Conservation (phyloP, 2,329 filamentous ascomycete species). For the Ophiosphaerella herpotricha region DNA sequence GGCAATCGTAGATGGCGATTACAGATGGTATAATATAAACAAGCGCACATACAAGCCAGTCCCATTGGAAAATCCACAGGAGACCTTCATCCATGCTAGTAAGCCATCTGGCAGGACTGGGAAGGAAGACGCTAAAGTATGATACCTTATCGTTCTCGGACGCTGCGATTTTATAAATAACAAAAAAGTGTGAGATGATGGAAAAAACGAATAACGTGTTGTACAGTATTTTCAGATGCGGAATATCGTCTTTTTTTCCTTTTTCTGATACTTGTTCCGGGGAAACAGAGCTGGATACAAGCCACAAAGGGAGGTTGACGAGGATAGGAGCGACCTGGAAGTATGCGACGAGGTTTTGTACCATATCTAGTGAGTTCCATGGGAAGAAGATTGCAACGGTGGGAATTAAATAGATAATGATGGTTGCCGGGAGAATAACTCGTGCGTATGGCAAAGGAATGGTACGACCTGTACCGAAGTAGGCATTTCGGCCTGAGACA, state of each 20-base stretch:
- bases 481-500: conserved; percentile 12
- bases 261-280: conserved; percentile 1
- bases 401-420: conserved; percentile 16
- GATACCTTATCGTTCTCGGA: conserved; percentile 16
- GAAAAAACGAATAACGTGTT: conserved; percentile 8
- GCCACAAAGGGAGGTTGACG: conserved; percentile 20
- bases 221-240: conserved; percentile 16
- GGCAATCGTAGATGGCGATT: conserved; percentile 18
- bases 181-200: conserved; percentile 11
- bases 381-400: conserved; percentile 17
- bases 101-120: conserved; percentile 12
- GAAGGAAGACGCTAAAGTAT: conserved; percentile 16
- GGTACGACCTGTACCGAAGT: conserved; percentile 17
- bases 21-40: conserved; percentile 7
- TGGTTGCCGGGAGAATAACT: conserved; percentile 10
- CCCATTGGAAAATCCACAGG: conserved; percentile 26
- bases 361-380: background rate
- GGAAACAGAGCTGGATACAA: conserved; percentile 13
- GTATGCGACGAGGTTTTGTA: conserved; percentile 16
- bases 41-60: conserved; percentile 14
- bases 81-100: conserved; percentile 10
- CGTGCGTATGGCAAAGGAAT: conserved; percentile 19
- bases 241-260: conserved; percentile 12
- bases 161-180: conserved; percentile 12
- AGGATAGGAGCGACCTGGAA: conserved; percentile 20